Conservation (phyloP, 2,329 filamentous ascomycete species). For the Apiospora aurea region DNA sequence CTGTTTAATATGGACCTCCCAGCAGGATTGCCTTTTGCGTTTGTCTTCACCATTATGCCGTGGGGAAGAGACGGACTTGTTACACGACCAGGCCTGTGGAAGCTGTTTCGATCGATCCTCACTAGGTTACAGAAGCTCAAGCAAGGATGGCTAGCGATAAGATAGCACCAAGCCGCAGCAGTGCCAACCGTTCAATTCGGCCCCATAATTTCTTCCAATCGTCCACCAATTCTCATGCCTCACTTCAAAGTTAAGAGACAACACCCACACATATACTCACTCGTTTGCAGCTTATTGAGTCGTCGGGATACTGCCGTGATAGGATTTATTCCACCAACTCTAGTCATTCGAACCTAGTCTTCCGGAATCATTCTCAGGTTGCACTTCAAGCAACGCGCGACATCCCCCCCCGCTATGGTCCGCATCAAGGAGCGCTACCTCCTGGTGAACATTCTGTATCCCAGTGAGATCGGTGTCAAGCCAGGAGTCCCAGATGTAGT, state of each 20-base stretch:
- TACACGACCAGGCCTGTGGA: neutral
- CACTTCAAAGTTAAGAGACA: neutral
- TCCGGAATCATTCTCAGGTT: neutral
- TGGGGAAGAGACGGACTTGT: neutral
- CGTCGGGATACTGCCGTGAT: neutral
- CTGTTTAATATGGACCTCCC: neutral
- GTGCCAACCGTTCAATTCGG: neutral
- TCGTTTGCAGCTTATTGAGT: neutral
- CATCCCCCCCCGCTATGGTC: slow-evolving; percentile 70
- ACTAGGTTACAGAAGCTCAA: slow-evolving; percentile 13
- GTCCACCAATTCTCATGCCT: slow-evolving; percentile 7
- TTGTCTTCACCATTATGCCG: neutral
- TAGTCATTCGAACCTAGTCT: neutral
- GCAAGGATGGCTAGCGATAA: slow-evolving; percentile 7
- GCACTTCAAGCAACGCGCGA: neutral
- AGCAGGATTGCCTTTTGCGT: neutral
- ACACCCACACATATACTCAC: neutral
- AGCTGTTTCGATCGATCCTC: neutral
- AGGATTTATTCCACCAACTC: neutral
- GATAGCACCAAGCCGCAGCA: neutral
- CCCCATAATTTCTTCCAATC: slow-evolving; percentile 18
- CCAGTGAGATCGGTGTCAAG: slow-evolving; percentile 57
- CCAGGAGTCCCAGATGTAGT: slow-evolving; percentile 65
- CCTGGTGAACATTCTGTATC: slow-evolving; percentile 92
- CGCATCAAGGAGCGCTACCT: slow-evolving; percentile 96